These are phyloP conservation scores for Neopestalotiopsis clavispora DNA, from an alignment of 2,329 filamentous ascomycete genomes.

Conservation along the genomic window DNA sequence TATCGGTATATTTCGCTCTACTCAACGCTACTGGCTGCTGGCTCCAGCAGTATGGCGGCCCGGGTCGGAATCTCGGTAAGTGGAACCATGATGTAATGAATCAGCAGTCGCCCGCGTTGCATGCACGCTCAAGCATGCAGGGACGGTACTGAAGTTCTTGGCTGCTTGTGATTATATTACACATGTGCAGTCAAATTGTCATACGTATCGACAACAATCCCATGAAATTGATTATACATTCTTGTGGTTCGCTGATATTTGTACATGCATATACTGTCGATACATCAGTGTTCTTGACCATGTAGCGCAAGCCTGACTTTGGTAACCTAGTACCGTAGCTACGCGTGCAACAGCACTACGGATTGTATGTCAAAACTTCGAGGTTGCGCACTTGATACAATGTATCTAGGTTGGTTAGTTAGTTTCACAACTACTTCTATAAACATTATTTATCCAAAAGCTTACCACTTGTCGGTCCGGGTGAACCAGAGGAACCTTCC, in stretches of 20 bases:
- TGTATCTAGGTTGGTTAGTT: conserved; percentile 27
- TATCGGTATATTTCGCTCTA: not conserved
- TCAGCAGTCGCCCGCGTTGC: not conserved
- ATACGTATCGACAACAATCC: not conserved
- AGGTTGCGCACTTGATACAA: conserved; percentile 35
- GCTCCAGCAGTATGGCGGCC: not conserved
- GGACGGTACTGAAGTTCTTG: not conserved
- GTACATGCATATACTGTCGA: no score
- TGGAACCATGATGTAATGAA: not conserved
- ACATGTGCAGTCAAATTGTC: not conserved
- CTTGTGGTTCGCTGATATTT: no score
- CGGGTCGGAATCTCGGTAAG: conserved; percentile 5
- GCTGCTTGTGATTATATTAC: not conserved
- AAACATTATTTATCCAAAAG: not conserved
- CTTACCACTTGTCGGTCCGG: conserved; percentile 37
- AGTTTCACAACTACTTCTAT: not conserved
- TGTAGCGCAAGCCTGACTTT: no score
- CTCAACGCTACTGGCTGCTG: not conserved
- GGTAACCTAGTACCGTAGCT: not conserved
- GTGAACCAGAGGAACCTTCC: conserved; percentile 49
- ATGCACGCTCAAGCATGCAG: not conserved
- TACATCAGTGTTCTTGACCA: not conserved
- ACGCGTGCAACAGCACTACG: conserved; percentile 18
- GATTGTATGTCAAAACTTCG: conserved; percentile 35
- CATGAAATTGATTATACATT: no score